phyloP scores from a whole-genome alignment of 441 rosid species.

The Aquilaria agallochum region DNA sequence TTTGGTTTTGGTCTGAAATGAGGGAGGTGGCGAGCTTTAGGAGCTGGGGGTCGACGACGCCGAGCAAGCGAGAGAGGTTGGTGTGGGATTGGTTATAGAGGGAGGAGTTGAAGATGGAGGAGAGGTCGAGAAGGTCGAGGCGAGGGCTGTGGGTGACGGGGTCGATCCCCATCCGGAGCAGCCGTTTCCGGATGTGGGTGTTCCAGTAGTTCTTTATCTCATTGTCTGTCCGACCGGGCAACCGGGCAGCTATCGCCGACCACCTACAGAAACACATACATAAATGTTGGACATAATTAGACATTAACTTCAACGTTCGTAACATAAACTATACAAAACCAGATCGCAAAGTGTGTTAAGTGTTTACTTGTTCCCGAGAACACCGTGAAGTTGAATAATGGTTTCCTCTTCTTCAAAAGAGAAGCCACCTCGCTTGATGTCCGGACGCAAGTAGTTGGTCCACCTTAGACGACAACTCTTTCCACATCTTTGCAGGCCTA shows the following conservation, averaged over 20 bases:
- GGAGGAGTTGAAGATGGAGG: constrained; percentile 58
- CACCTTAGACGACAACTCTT: constrained; percentile 67
- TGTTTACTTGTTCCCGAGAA: constrained; percentile 61
- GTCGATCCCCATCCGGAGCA: constrained; percentile 84
- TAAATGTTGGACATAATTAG: too few species aligned
- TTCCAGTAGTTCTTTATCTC: constrained; percentile 96
- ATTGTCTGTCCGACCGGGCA: constrained; percentile 94
- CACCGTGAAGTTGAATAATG: constrained; percentile 55
- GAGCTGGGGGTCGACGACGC: constrained; percentile 52
- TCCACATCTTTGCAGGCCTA: constrained; percentile 70
- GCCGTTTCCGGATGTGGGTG: constrained; percentile 80
- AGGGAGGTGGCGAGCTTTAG: constrained; percentile 51
- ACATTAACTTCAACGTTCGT: too few species aligned
- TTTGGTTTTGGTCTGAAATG: constrained; percentile 38
- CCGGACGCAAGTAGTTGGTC: constrained; percentile 68
- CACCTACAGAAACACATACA: constrained; percentile 34
- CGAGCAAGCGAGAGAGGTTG: constrained; percentile 42
- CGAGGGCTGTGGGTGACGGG: constrained; percentile 88
- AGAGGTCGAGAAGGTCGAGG: constrained; percentile 76
- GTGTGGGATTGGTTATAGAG: constrained; percentile 38
- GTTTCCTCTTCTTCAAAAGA: constrained; percentile 60
- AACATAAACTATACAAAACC: neutral
- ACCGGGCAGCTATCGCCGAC: constrained; percentile 87
- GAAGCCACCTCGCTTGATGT: constrained; percentile 63
- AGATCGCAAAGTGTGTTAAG: neutral